Evolutionary conservation across 805 yeast species (phyloP), one percentile per base, ranked within the genome.

Genomic region (Debaryomyces prosopidis): DNA sequence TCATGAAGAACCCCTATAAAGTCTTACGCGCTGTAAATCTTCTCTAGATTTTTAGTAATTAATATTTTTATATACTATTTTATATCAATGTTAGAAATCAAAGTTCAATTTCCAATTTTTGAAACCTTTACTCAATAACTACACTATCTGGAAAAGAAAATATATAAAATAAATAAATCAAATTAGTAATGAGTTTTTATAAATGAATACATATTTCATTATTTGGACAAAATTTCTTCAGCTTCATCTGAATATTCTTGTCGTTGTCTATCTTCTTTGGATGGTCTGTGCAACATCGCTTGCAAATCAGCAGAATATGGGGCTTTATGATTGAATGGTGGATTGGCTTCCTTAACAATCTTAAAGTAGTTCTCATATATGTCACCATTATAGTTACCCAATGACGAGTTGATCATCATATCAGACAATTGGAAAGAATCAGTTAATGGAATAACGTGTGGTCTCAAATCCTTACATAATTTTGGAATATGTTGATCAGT

Each of bases 341-440:
- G 82, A 56, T 78, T 79, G 38, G 55, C 54, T 4, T 46, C 47
- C 51, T 75, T 73, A 49, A 83, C 84, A 47, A 72, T 72, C 27
- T 60, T 69, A 61, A 83, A 84, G 69, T 88, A 88, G 63, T 85
- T 81, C 59, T 82, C 81, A 69, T 88, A 89, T 43, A 87, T 82
- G 63, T 89, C 84, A 47, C 96, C 96, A 54, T 85, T 82, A 65
- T 77, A 83, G 46, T 72, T 74, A 39, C 96, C 96, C 42, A 89
- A 76, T 3, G 91, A 83, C 0, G 96, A 82, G 63, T 89, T 88
- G 59, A 89, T 76, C 71, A 85, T 79, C 63, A 78, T 84, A 68
- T 89, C 96, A 34, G 87, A 80, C 48, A 85, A 73, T 65, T 84
- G 81, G 75, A 89, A 89, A 1, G 92, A 77, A 65, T 89, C 96